Evolutionary conservation across 2,329 filamentous ascomycete species (phyloP), one percentile per base, ranked within the genome.

Genomic region (Botrytis cinerea): DNA sequence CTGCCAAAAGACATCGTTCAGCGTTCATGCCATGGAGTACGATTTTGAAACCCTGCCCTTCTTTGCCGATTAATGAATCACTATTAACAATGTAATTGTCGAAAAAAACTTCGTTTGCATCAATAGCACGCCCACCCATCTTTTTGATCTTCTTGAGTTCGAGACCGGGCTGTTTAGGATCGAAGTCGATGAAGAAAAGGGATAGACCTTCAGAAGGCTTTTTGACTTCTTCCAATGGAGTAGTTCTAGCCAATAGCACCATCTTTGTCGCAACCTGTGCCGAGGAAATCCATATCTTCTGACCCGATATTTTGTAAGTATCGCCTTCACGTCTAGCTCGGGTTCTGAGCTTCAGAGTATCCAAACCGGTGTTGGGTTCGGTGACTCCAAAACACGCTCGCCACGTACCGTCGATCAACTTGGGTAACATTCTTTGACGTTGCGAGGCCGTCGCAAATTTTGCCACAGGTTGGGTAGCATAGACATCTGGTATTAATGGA

Each of bases 271-370:
- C 93, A 0, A 95, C 91, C 80, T 97, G 93, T 0, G 93, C 93
- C 71, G 90, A 95, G 0, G 93, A 93, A 72, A 96, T 97, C 93
- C 93, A 97, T 72, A 95, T 95, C 83, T 97, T 97, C 80, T 95
- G 92, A 0, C 93, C 93, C 0, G 88, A 88, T 18, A 97, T 86
- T 1, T 83, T 84, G 80, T 95, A 97, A 6, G 84, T 86, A 22
- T 87, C 84, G 0, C 87, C 88, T 32, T 89, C 87, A 76, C 86
- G 87, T 45, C 82, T 86, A 0, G 93, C 93, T 9, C 83, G 82
- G 0, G 93, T 95, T 57, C 85, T 86, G 5, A 97, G 84, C 60
- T 90, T 88, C 18, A 95, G 84, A 0, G 93, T 97, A 74, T 97
- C 91, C 1, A 97, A 87, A 0, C 93, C 93, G 0, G 92, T 90